Evolutionary conservation across 306 rosid genomes (phyloP).

Genomic region (Corylus americana): DNA sequence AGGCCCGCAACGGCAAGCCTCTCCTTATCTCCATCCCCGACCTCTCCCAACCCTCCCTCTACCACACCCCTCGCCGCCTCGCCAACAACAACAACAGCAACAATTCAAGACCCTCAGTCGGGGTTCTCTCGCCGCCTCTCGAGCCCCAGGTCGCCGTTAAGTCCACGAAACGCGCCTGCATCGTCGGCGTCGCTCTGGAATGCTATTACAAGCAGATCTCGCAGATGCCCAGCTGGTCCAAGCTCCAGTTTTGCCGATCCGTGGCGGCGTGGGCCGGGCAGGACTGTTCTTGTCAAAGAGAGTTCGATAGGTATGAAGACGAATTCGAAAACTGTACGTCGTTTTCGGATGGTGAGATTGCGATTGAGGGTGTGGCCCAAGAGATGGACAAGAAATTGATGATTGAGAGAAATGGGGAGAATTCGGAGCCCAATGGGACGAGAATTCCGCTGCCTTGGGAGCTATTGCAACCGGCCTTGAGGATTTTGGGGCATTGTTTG

Average conservation of each 20-base stretch:
- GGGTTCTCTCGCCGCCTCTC: conserved; percentile 67
- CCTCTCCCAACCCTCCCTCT: conserved; percentile 85
- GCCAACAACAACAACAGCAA: conserved; percentile 20
- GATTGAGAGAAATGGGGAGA: conserved; percentile 37
- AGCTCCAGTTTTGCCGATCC: conserved; percentile 72
- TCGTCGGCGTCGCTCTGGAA: conserved; percentile 79
- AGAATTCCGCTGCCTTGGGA: conserved; percentile 95
- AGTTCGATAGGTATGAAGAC: conserved; percentile 38
- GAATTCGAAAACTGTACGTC: conserved; percentile 28
- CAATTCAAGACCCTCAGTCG: conserved; percentile 41
- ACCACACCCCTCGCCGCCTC: conserved; percentile 53
- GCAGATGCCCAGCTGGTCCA: conserved; percentile 96
- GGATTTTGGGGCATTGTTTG: conserved; percentile 88
- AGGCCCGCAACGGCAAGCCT: conserved; percentile 79
- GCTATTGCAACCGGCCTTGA: conserved; percentile 80
- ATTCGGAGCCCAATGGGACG: conserved; percentile 41
- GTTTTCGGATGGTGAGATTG: conserved; percentile 37
- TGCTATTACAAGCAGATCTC: conserved; percentile 88
- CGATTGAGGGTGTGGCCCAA: conserved; percentile 43
- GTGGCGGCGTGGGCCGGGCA: conserved; percentile 81
- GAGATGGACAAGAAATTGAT: conserved; percentile 45
- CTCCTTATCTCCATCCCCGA: conserved; percentile 75
- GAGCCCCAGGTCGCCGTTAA: conserved; percentile 85
- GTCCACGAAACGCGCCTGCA: conserved; percentile 83
- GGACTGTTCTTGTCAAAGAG: conserved; percentile 64